Evolutionary conservation across 2,329 filamentous ascomycete species (phyloP).

Genomic region (Aspergillus sergii): DNA sequence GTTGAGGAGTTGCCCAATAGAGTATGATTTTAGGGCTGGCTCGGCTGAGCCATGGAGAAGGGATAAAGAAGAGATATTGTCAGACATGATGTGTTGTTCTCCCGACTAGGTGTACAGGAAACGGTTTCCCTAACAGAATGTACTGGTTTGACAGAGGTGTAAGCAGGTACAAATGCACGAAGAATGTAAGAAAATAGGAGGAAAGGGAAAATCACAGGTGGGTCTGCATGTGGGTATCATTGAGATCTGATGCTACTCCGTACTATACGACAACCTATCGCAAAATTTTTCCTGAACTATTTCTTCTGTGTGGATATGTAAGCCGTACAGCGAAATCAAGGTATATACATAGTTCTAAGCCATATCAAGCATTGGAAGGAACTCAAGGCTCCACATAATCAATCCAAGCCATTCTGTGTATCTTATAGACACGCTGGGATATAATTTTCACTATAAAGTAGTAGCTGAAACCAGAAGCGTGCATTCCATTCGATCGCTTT

Average conservation of each 20-base stretch:
- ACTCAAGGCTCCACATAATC: background rate
- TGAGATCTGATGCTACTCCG: background rate
- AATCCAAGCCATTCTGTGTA: background rate
- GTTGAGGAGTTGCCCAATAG: background rate
- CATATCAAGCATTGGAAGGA: background rate
- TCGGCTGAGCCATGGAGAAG: background rate
- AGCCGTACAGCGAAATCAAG: background rate
- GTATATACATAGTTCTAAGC: background rate
- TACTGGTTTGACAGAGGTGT: background rate
- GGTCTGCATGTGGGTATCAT: background rate
- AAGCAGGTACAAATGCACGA: background rate
- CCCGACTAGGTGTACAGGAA: background rate
- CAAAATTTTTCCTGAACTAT: background rate
- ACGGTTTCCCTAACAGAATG: background rate
- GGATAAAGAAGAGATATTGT: background rate
- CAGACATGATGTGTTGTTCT: background rate
- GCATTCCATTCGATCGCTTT: background rate
- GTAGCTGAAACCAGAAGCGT: background rate
- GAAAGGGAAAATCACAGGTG: background rate
- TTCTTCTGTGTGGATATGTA: background rate
- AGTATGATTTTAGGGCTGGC: background rate
- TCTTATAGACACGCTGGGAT: background rate
- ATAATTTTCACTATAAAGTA: background rate
- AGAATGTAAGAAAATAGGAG: background rate
- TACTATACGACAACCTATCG: background rate